Conservation (phyloP, 768 basidiomycete genomes). For the Leccinum rimulosum region DNA sequence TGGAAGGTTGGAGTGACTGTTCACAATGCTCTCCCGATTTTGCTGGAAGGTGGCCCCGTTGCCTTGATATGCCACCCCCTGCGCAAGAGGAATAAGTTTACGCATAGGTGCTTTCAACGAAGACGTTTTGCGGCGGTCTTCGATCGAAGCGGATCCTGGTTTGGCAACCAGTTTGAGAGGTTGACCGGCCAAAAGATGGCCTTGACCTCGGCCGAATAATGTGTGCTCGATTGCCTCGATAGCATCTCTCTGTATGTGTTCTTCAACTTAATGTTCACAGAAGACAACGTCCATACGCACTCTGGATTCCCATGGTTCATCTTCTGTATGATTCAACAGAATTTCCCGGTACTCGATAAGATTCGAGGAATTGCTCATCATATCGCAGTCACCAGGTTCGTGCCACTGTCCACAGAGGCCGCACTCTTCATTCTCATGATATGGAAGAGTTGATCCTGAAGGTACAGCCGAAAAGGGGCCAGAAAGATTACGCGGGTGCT, state of each 20-base stretch:
- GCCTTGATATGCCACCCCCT: neutral
- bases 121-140: neutral
- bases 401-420: conserved; percentile 62
- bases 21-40: neutral
- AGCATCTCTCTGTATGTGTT: conserved; percentile 51
- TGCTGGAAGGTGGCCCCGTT: neutral
- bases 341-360: conserved; percentile 69
- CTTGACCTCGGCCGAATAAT: conserved; percentile 54
- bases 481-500: conserved; percentile 2
- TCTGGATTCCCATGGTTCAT: conserved; percentile 64
- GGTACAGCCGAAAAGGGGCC: conserved; percentile 5
- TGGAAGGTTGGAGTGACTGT: neutral
- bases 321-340: conserved; percentile 58
- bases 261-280: conserved; percentile 5
- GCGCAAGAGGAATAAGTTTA: neutral
- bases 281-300: conserved; percentile 37
- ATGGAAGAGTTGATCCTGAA: neutral
- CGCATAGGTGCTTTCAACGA: conserved; percentile 2
- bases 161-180: conserved; percentile 55
- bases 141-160: conserved; percentile 13
- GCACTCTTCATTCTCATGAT: conserved; percentile 37
- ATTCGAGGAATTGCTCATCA: conserved; percentile 65
- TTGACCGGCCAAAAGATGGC: conserved; percentile 58
- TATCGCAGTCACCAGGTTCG: conserved; percentile 49
- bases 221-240: conserved; percentile 74